Evolutionary conservation across 1,284 basidiomycete species (phyloP).

Genomic region (Vanrija sp.): DNA sequence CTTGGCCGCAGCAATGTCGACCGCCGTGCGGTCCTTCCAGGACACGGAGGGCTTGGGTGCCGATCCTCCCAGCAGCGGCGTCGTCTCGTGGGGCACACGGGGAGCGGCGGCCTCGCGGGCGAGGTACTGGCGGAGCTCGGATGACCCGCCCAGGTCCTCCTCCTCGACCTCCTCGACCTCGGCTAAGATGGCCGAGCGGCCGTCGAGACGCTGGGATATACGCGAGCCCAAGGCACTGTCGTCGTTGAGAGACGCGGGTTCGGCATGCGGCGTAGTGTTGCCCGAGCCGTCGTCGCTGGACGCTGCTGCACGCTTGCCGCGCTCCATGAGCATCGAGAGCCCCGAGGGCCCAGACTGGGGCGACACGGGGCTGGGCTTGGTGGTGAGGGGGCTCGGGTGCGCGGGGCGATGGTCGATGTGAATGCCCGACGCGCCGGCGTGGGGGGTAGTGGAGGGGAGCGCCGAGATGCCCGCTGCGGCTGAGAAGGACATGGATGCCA

Average conservation of each 20-base stretch:
- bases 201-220: not conserved
- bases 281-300: slow-evolving; percentile 3
- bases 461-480: not conserved
- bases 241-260: not conserved
- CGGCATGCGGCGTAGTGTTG: slow-evolving; percentile 12
- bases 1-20: slow-evolving; percentile 8
- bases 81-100: slow-evolving; percentile 4
- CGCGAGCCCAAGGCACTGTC: not conserved
- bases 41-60: slow-evolving; percentile 10
- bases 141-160: slow-evolving; percentile 5
- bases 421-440: slow-evolving; percentile 3
- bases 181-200: not conserved
- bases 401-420: slow-evolving; percentile 23
- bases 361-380: slow-evolving; percentile 17
- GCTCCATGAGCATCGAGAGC: slow-evolving; percentile 40
- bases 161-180: slow-evolving; percentile 14
- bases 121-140: slow-evolving; percentile 15
- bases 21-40: slow-evolving; percentile 10
- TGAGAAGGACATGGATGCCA: slow-evolving; percentile 42
- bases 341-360: slow-evolving; percentile 31
- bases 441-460: not conserved
- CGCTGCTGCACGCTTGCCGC: not conserved
- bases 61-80: slow-evolving; percentile 10
- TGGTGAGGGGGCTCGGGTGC: slow-evolving; percentile 32
- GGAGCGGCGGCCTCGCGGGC: not conserved